Conservation (phyloP, 202 grass and related monocot genomes). For the Carex arenaria region DNA sequence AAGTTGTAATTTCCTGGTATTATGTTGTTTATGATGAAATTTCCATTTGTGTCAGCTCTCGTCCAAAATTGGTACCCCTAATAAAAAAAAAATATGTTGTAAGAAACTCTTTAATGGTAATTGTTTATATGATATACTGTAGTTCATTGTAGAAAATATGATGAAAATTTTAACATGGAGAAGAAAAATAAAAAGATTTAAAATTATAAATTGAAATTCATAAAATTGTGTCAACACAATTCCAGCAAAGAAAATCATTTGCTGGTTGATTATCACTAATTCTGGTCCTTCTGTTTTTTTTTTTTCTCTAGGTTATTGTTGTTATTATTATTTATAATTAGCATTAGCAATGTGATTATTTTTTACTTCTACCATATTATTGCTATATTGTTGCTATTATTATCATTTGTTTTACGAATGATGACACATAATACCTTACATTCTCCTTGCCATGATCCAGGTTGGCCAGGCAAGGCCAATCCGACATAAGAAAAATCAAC, state of each 20-base stretch:
- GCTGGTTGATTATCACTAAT: background rate
- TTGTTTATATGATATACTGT: background rate
- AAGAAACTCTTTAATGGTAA: background rate
- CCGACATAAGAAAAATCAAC: conserved; percentile 38
- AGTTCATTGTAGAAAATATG: background rate
- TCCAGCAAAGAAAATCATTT: background rate
- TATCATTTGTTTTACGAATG: background rate
- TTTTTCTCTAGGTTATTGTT: background rate
- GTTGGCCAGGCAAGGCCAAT: conserved; percentile 52
- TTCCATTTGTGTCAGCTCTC: conserved; percentile 17
- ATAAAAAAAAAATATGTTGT: background rate
- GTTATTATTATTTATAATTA: background rate
- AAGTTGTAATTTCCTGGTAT: conserved; percentile 46
- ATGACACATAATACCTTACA: conserved; percentile 34
- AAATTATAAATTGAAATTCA: background rate
- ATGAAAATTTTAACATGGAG: background rate
- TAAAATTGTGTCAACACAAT: background rate
- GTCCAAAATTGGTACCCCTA: conserved; percentile 38
- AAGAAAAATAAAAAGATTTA: background rate
- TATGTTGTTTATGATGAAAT: conserved; percentile 38
- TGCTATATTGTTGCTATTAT: background rate
- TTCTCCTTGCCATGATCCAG: conserved; percentile 55
- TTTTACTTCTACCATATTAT: background rate
- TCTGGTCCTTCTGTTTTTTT: background rate
- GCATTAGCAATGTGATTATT: no score